Base-by-base conservation (phyloP, 2,329 filamentous ascomycete genomes). In the Lecanicillium sp. region DNA sequence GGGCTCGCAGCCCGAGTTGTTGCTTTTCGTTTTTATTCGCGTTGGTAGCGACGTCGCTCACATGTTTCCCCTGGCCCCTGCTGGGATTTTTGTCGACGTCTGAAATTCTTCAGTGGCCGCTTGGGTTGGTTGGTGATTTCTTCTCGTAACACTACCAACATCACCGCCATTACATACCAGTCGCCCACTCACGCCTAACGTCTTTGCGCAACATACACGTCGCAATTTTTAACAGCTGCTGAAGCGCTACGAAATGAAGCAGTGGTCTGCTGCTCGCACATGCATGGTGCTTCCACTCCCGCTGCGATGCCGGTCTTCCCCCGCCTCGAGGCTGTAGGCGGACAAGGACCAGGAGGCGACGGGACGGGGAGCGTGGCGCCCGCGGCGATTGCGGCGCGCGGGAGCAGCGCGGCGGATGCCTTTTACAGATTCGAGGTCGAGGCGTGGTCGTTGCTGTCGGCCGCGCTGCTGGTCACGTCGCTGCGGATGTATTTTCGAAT, bases 401-500 rank as follows among this genome's bases (percentile, higher is more conserved):
- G 43, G 33, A 19, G 21, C 24, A 37, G 9, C 38, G 26, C 47
- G 6, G n/a, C 29, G 14, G 35, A 26, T 5, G 41, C 20, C 2
- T 49, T 49, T 40, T 20, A 37, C 4, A 44, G 26, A n/a, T 33
- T 49, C 8, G 24, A 15, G 5, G n/a, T 44, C 35, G 47, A 49
- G 26, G 35, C 41, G 2, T 49, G 41, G 47, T 12, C 47, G 5
- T 29, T 49, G 26, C 27, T 49, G 9, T 12, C 47, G 4, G 12
- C 27, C 4, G 41, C 40, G 14, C 14, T 49, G 33, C 12, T 21
- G 6, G 12, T 49, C 15, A 49, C 47, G 2, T 33, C 19, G 9
- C 17, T 44, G 4, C 33, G 47, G 9, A 24, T 39, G 1, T n/a
- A 26, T 10, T 37, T 49, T 24, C 33, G 47, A 9, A 39, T 49